These are phyloP conservation scores for apple (Malus domestica) DNA, from an alignment of 306 rosid species.

Conservation along the genomic window ASM211411v1 NC_041793.1:30543501-30544000, in stretches of 20 bases:
- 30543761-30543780: background rate
- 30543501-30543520: background rate
- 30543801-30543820: background rate
- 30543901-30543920: no score
- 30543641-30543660: background rate
- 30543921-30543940: no score
- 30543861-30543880: background rate
- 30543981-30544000: no score
- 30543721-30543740: background rate
- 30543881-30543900: background rate
- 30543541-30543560: background rate
- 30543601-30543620: background rate
- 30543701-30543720: background rate
- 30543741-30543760: background rate
- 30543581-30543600: background rate
- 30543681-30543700: conserved; percentile 7
- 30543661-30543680: conserved; percentile 1
- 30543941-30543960: no score
- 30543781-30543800: background rate
- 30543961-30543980: no score
- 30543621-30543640: background rate
- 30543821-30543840: background rate
- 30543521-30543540: background rate
- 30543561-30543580: background rate
- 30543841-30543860: background rate